These are phyloP conservation scores for Seiridium cupressi DNA, from an alignment of 2,329 filamentous ascomycete species.

Conservation along the genomic window DNA sequence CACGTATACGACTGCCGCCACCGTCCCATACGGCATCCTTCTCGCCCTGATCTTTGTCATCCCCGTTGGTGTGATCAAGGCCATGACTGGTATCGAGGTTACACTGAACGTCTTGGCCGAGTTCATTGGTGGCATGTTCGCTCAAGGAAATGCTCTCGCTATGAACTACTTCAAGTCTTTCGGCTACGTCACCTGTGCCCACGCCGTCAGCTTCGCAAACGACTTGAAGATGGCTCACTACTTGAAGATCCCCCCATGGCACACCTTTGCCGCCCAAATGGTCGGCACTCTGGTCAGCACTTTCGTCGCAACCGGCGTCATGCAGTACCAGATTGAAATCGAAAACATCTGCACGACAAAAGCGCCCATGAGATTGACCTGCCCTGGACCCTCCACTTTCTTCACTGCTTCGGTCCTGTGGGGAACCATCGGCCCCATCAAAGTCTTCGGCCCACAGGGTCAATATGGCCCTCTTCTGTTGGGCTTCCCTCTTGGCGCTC, in stretches of 20 bases:
- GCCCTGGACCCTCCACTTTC: slow-evolving; percentile 5
- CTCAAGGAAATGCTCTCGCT: slow-evolving; percentile 48
- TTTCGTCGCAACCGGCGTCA: slow-evolving; percentile 8
- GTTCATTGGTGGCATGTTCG: slow-evolving; percentile 50
- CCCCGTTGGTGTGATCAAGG: slow-evolving; percentile 50
- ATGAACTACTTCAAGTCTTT: slow-evolving; percentile 57
- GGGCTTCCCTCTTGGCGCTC: slow-evolving; percentile 33
- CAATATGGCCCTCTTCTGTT: slow-evolving; percentile 19
- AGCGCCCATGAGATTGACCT: slow-evolving; percentile 9
- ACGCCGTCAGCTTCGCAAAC: slow-evolving; percentile 49
- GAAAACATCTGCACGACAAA: slow-evolving; percentile 16
- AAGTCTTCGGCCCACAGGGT: slow-evolving; percentile 43
- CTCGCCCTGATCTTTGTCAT: slow-evolving; percentile 50
- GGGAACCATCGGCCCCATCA: slow-evolving; percentile 47
- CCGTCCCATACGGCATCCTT: slow-evolving; percentile 50
- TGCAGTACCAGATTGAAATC: slow-evolving; percentile 44
- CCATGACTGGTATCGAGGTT: slow-evolving; percentile 51
- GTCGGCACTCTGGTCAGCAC: slow-evolving; percentile 3
- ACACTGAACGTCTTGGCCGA: slow-evolving; percentile 52
- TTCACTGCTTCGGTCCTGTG: slow-evolving; percentile 54
- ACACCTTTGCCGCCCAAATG: slow-evolving; percentile 5
- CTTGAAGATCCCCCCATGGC: slow-evolving; percentile 6
- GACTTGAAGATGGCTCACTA: slow-evolving; percentile 29
- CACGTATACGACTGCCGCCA: slow-evolving; percentile 48
- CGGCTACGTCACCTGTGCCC: slow-evolving; percentile 32